Percentiles rank a stretch among this genome's conserved stretches.
Conservation (phyloP, 805 yeast species). For the Wickerhamiella galacta region DNA sequence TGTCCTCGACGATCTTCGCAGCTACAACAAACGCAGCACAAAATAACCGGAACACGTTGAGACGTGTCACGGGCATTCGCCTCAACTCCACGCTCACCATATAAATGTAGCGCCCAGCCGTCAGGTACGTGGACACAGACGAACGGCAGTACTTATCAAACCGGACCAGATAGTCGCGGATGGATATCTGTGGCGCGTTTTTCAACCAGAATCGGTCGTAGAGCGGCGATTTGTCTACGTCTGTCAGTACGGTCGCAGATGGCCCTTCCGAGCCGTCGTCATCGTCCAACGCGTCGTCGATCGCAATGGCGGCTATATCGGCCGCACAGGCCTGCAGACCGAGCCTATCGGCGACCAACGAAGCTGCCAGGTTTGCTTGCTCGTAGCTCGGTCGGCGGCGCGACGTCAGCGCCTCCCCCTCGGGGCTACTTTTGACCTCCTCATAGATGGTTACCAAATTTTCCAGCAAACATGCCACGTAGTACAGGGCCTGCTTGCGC, state of each 20-base stretch:
- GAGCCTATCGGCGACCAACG: slow-evolving; percentile 4
- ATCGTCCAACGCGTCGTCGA: too few relatives aligned
- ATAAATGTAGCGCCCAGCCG: slow-evolving; percentile 23
- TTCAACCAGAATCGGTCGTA: slow-evolving; percentile 16
- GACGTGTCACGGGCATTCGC: slow-evolving; percentile 21
- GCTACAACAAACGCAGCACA: slow-evolving; percentile 31
- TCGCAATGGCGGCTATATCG: too few relatives aligned
- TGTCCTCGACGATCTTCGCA: slow-evolving; percentile 33
- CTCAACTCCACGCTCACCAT: slow-evolving; percentile 19
- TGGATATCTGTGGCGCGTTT: slow-evolving; percentile 15
- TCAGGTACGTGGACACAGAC: slow-evolving; percentile 24
- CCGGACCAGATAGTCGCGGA: slow-evolving; percentile 21
- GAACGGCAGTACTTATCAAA: slow-evolving; percentile 26
- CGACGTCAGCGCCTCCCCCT: slow-evolving; percentile 1
- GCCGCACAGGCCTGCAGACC: too few relatives aligned
- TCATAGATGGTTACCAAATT: slow-evolving; percentile 13
- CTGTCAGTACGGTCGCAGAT: too few relatives aligned
- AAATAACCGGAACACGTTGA: slow-evolving; percentile 28
- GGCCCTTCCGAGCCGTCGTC: too few relatives aligned
- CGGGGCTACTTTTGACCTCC: slow-evolving; percentile 1
- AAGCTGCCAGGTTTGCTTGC: slow-evolving; percentile 6
- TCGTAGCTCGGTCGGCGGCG: slow-evolving; percentile 10
- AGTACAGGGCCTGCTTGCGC: slow-evolving; percentile 11
- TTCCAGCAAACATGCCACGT: slow-evolving; percentile 12
- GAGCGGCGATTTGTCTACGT: too few relatives aligned